Conservation (phyloP, 768 basidiomycete genomes). For the Boletus coccyginus region DNA sequence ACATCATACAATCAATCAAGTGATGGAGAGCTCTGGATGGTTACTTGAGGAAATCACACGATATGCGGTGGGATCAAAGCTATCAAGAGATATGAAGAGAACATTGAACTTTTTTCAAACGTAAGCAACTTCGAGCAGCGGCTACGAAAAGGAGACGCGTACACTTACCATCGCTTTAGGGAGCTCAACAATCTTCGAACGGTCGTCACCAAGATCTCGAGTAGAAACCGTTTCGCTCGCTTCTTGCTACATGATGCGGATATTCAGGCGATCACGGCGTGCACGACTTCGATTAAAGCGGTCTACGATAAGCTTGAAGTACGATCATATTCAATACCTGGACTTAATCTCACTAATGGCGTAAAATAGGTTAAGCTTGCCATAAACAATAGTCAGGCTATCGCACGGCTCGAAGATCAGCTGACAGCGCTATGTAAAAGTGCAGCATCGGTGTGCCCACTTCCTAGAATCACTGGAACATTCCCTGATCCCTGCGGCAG, state of each 20-base stretch:
- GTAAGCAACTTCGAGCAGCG: not conserved
- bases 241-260: slow-evolving; percentile 12
- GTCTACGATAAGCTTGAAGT: slow-evolving; percentile 9
- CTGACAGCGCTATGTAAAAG: not conserved
- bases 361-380: slow-evolving; percentile 9
- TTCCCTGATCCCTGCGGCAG: slow-evolving; percentile 1
- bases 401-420: slow-evolving; percentile 12
- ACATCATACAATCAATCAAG: slow-evolving; percentile 13
- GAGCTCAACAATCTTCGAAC: slow-evolving; percentile 5
- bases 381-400: slow-evolving; percentile 5
- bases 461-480: not conserved
- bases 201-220: slow-evolving; percentile 5
- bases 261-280: slow-evolving; percentile 4
- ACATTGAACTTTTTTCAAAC: not conserved
- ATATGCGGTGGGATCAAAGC: not conserved
- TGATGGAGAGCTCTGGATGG: slow-evolving; percentile 14
- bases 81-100: slow-evolving; percentile 4
- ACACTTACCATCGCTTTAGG: not conserved
- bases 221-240: not conserved
- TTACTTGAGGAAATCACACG: slow-evolving; percentile 10
- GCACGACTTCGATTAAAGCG: slow-evolving; percentile 8
- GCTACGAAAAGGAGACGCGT: too few relatives aligned
- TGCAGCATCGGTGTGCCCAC: not conserved
- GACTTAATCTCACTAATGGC: not conserved
- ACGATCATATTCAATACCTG: not conserved